These are phyloP conservation scores for Prunus dulcis DNA, from an alignment of 306 rosid genomes.

Conservation along the genomic window DNA sequence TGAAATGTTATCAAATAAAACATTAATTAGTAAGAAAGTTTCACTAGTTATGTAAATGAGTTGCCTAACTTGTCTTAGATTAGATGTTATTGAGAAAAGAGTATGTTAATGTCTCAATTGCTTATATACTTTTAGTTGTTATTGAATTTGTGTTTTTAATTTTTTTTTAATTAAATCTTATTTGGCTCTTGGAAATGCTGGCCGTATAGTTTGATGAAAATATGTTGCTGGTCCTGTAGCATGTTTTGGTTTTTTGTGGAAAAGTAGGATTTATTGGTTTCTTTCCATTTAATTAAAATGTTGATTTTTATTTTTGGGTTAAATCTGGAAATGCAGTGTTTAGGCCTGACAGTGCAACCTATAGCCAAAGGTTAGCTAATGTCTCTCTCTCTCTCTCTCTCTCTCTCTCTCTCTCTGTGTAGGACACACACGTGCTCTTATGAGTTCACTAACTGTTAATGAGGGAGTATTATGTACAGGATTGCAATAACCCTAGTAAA, in stretches of 20 bases:
- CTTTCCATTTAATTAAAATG: background rate
- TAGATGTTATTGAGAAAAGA: background rate
- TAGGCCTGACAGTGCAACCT: conserved; percentile 51
- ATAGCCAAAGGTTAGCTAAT: conserved; percentile 44
- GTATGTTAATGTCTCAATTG: background rate
- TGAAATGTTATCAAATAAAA: background rate
- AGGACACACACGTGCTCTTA: background rate
- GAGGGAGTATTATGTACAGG: background rate
- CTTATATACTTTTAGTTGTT: background rate
- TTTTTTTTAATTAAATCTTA: background rate
- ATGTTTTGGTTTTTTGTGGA: background rate
- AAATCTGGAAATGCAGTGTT: conserved; percentile 42
- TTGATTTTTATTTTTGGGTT: background rate
- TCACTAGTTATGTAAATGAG: background rate
- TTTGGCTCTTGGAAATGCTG: background rate
- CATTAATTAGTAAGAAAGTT: too few relatives aligned
- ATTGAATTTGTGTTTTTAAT: conserved; percentile 10
- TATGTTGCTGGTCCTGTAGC: too few relatives aligned
- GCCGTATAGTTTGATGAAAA: background rate
- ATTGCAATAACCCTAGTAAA: background rate
- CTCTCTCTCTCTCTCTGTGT: background rate
- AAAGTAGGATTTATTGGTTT: background rate
- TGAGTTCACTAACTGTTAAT: background rate
- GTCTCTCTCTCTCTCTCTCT: conserved; percentile 12
- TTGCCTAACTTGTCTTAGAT: background rate